Evolutionary conservation across 2,329 filamentous ascomycete genomes (phyloP), one percentile per base, ranked within the genome.

Genomic region (Kalmusia sp.): DNA sequence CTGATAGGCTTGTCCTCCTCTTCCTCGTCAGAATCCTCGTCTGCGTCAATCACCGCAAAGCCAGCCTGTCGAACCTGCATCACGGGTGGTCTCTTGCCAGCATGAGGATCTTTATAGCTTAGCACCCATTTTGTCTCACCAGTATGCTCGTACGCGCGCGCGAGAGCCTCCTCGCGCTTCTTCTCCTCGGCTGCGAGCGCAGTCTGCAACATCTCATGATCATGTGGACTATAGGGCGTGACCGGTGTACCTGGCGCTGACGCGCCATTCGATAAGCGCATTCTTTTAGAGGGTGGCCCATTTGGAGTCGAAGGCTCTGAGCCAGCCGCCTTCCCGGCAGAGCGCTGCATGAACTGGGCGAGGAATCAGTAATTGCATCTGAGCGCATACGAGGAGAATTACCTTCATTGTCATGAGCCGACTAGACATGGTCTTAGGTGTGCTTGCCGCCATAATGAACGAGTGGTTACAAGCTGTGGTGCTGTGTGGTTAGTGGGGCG

Each of bases 381-480:
- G 7, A 21, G n/a, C n/a, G n/a, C n/a, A n/a, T n/a, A 37, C 12
- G 27, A 34, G 17, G 25, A 15, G 43, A 34, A 52, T 30, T 69
- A 82, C 84, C 76, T 96, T 96, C 92, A 96, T 97, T 31, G 90
- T 93, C 69, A 96, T 82, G 41, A 97, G 87, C 62, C 92, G 87
- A 54, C 89, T 93, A 58, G 93, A 96, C 87, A 96, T 92, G 39
- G 82, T 82, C 75, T 89, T 89, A 22, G 70, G 70, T 15, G 67
- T 70, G 11, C 59, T 69, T 37, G 66, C 60, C 15, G 68, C 62
- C 70, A 73, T 73, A 3, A 25, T 59, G 64, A 17, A 6, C 24
- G 28, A 49, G 7, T 11, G 12, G 28, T 7, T 31, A 9, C 3
- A 33, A 12, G 17, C 5, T 12, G 12, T 11, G 33, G 27, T 7